These are phyloP conservation scores for Coemansia sp. DNA, from an alignment of 192 early-diverging fungal genomes.

Conservation along the genomic window DNA sequence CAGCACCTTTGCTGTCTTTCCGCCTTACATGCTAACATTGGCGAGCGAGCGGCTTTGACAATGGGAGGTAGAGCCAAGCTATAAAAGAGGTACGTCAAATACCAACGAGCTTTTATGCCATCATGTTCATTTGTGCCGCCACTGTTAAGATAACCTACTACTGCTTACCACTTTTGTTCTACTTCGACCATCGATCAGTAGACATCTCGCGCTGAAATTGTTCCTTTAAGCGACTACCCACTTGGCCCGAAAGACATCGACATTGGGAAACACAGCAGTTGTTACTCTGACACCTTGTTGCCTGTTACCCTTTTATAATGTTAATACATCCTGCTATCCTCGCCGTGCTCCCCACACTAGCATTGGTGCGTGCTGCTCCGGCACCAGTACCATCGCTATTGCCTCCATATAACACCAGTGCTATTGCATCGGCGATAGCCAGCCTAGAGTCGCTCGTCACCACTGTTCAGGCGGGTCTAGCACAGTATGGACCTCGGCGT, in stretches of 20 bases:
- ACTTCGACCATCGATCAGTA: slow-evolving; percentile 5
- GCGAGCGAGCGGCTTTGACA: neutral
- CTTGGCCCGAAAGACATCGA: neutral
- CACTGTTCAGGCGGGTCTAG: neutral
- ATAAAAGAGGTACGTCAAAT: neutral
- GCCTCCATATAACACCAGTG: neutral
- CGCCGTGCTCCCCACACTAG: neutral
- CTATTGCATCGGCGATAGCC: neutral
- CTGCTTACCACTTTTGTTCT: neutral
- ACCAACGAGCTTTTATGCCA: neutral
- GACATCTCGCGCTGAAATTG: neutral
- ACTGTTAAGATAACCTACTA: slow-evolving; percentile 4
- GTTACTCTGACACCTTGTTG: neutral
- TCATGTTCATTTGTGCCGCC: neutral
- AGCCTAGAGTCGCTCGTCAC: neutral
- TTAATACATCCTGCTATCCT: neutral
- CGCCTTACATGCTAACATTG: neutral
- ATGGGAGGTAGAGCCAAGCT: neutral
- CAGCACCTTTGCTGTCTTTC: neutral
- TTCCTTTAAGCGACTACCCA: neutral
- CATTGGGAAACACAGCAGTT: neutral
- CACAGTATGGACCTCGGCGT: neutral
- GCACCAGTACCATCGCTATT: neutral
- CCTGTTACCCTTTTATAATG: neutral
- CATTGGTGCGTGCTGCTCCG: neutral